Evolutionary conservation across 2,329 filamentous ascomycete genomes (phyloP), one percentile per base, ranked within the genome.

Genomic region (Fusarium agapanthi): DNA sequence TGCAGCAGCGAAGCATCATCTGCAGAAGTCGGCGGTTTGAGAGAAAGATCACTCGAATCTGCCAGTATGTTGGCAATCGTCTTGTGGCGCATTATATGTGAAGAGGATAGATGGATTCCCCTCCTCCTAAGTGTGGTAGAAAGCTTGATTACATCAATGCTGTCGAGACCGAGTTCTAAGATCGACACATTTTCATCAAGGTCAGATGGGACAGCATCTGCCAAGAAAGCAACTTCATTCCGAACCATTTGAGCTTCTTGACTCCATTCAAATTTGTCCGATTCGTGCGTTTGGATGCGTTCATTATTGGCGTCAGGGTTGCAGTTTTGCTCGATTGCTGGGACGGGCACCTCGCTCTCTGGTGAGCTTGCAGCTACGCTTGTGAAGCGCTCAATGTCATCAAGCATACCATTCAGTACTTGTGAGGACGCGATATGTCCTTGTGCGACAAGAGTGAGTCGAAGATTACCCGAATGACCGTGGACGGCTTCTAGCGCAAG

Each of bases 111-210:
- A 2, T 83, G 78, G 26, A 96, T 83, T 0, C 87, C 88, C 9
- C 82, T 81, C 48, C 86, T 88, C 71, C 88, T 92, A 5, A 97
- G 84, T 59, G 90, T 88, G 1, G 94, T 91, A 0, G 93, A 92
- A 0, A 98, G 83, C 76, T 94, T 97, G 80, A 98, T 95, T 4
- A 92, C 89, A 80, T 98, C 95, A 65, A 98, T 97, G 77, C 95
- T 97, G 83, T 98, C 95, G 12, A 98, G 86, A 0, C 95, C 95
- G 37, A 98, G 86, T 74, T 95, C 91, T 43, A 97, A 91, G 16
- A 98, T 89, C 0, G 92, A 92, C 0, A 89, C 89, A 12, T 84
- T 81, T 57, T 88, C 87, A 4, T 82, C 79, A 41, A 97, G 83
- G 0, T 86, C 81, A 4, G 85, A 79, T 7, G 81, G 78, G 0